Evolutionary conservation across 192 early-diverging fungal species (phyloP).

Genomic region (Coemansia sp.): DNA sequence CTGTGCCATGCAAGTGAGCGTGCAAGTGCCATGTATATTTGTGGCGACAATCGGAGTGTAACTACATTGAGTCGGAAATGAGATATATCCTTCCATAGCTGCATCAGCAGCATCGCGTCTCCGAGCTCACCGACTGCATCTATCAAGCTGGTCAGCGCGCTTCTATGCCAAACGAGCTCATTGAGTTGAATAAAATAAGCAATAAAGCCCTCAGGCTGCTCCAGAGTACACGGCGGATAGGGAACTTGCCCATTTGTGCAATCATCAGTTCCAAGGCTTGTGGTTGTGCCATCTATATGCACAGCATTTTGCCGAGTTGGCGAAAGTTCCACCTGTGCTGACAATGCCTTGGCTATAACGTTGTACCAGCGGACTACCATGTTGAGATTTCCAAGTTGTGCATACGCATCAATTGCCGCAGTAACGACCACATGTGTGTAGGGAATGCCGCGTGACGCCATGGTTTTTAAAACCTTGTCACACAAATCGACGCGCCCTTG

Average conservation of each 20-base stretch:
- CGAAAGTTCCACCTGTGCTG: constrained; percentile 12
- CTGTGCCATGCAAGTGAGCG: constrained; percentile 41
- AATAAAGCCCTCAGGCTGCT: constrained; percentile 29
- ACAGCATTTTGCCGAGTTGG: constrained; percentile 10
- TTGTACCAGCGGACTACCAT: constrained; percentile 45
- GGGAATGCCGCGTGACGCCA: constrained; percentile 19
- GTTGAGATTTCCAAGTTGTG: constrained; percentile 25
- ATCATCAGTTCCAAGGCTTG: not conserved
- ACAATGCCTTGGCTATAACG: constrained; percentile 24
- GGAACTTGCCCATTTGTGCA: not conserved
- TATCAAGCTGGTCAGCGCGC: constrained; percentile 24
- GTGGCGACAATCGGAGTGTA: constrained; percentile 31
- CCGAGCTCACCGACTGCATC: constrained; percentile 33
- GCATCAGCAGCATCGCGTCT: constrained; percentile 21
- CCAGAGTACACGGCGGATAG: constrained; percentile 6
- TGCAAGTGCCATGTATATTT: constrained; percentile 40
- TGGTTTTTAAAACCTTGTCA: constrained; percentile 21
- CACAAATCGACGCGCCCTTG: constrained; percentile 33
- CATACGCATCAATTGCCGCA: constrained; percentile 38
- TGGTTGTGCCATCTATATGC: constrained; percentile 15
- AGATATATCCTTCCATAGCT: constrained; percentile 34
- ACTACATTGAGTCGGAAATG: constrained; percentile 16
- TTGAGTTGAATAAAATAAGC: constrained; percentile 29
- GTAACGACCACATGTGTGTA: constrained; percentile 18
- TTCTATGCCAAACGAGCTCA: constrained; percentile 43